phyloP scores from a whole-genome alignment of 1,284 basidiomycete genomes.

The Rhodotorula sp. region DNA sequence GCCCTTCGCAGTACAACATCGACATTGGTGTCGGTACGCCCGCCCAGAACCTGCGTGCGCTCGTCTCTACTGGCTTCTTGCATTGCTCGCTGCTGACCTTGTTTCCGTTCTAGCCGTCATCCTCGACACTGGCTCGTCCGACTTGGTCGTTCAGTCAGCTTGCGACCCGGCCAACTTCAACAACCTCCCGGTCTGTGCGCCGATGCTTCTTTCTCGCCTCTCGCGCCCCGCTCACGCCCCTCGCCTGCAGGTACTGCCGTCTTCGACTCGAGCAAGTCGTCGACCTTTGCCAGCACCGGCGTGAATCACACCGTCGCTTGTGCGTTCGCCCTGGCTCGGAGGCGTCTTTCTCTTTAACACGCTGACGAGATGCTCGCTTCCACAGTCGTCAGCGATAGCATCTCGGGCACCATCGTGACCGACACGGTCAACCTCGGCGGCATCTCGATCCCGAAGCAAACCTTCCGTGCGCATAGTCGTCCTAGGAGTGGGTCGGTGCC shows the following conservation, averaged over 20 bases:
- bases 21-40: not conserved
- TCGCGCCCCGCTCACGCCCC: not conserved
- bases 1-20: not conserved
- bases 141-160: not conserved
- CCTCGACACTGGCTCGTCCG: constrained; percentile 11
- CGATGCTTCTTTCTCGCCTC: too few species aligned
- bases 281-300: not conserved
- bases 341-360: too few species aligned
- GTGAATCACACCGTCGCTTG: not conserved
- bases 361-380: accelerated
- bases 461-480: not conserved
- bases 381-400: not conserved
- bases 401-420: not conserved
- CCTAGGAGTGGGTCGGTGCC: too few species aligned
- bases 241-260: not conserved
- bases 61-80: too few species aligned
- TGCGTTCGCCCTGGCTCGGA: not conserved
- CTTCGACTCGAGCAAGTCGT: not conserved
- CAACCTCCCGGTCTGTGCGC: not conserved
- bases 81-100: too few species aligned
- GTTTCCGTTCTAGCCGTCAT: not conserved
- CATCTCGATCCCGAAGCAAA: not conserved
- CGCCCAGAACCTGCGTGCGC: not conserved
- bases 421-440: constrained; percentile 7
- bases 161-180: not conserved